These are phyloP conservation scores for Sutorius eximius DNA, from an alignment of 1,284 basidiomycete genomes.

Conservation along the genomic window DNA sequence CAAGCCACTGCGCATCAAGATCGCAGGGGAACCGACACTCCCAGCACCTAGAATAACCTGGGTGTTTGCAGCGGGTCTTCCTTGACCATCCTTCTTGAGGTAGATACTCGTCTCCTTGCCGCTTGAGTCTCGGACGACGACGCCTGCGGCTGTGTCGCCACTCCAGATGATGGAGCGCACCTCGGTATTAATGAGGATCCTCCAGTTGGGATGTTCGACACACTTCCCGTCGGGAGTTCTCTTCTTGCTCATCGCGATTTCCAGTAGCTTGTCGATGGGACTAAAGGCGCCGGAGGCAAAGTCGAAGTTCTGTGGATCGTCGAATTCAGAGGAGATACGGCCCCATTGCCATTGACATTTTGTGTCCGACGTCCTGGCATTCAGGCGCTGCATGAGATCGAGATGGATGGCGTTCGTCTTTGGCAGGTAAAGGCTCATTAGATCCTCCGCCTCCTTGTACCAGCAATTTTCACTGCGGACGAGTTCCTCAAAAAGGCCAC, in stretches of 20 bases:
- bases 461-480: neutral
- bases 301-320: neutral
- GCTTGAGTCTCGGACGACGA: neutral
- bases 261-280: neutral
- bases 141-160: neutral
- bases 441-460: neutral
- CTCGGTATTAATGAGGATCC: neutral
- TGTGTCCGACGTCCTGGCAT: neutral
- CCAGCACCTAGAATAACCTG: neutral
- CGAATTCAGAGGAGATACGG: neutral
- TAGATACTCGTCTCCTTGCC: neutral
- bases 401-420: neutral
- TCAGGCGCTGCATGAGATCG: neutral
- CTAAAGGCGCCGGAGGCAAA: neutral
- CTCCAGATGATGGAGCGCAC: neutral
- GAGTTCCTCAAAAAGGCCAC: neutral
- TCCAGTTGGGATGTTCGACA: neutral
- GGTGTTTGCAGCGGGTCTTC: neutral
- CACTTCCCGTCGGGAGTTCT: neutral
- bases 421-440: neutral
- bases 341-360: neutral
- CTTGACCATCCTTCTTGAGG: neutral
- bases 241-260: neutral
- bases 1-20: no score
- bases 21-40: neutral